A percentile compares a stretch with the other conserved stretches of the same genome.
Conservation (phyloP, 768 basidiomycete species). For the Psilocybe tampanensis region DNA sequence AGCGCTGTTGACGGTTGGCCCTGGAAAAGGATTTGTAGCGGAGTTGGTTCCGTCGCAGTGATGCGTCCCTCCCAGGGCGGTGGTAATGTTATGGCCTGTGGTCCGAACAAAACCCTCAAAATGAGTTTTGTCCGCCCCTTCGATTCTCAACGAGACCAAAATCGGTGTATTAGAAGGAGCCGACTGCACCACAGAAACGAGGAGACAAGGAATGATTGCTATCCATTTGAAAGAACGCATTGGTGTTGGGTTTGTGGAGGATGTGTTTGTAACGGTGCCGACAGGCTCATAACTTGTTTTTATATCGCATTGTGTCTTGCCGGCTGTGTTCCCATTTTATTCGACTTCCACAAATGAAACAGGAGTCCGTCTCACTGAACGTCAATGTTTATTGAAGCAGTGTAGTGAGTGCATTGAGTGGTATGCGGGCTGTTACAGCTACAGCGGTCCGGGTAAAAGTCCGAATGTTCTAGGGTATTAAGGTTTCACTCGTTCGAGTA, state of each 20-base stretch:
- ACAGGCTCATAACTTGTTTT: neutral
- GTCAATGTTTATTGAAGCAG: neutral
- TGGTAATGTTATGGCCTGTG: constrained; percentile 41
- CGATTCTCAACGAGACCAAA: constrained; percentile 40
- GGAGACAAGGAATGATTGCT: neutral
- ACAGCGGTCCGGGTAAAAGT: too few relatives aligned
- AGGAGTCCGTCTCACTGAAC: neutral
- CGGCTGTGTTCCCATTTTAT: neutral
- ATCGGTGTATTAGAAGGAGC: constrained; percentile 12
- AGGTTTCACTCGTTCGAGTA: constrained; percentile 61
- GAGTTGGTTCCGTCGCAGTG: constrained; percentile 49
- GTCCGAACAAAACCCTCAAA: constrained; percentile 42
- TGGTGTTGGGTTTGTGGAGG: neutral
- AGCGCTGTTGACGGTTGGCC: constrained; percentile 45
- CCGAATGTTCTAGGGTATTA: constrained; percentile 26
- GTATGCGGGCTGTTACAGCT: too few relatives aligned
- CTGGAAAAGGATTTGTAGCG: constrained; percentile 31
- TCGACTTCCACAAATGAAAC: neutral
- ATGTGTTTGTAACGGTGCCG: too few relatives aligned
- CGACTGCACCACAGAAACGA: constrained; percentile 1
- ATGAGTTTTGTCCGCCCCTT: constrained; percentile 38
- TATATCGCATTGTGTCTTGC: neutral
- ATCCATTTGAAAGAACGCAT: constrained; percentile 9
- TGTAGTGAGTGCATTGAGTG: too few relatives aligned
- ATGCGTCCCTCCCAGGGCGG: constrained; percentile 36